Conservation (phyloP, 495 filamentous ascomycete genomes). For the Hypoxylon rickii region DNA sequence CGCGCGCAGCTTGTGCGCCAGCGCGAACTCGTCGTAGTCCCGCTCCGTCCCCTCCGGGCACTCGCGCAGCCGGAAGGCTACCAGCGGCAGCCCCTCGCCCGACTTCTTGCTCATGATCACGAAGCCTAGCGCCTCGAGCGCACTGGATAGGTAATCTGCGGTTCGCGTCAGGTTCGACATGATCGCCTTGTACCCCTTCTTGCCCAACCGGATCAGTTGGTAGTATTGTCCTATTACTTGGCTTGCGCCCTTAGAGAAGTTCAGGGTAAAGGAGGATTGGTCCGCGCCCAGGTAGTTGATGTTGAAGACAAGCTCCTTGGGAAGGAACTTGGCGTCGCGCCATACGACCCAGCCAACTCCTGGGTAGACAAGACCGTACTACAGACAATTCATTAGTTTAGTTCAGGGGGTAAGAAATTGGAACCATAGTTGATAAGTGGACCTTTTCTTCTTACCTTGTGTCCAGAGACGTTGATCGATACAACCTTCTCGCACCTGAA, state of each 20-base stretch:
- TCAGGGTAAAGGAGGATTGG: constrained; percentile 95
- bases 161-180: constrained; percentile 86
- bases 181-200: constrained; percentile 82
- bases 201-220: constrained; percentile 89
- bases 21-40: constrained; percentile 79
- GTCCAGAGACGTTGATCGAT: constrained; percentile 89
- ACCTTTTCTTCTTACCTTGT: constrained; percentile 68
- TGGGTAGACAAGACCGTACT: constrained; percentile 75
- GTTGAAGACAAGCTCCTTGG: constrained; percentile 92
- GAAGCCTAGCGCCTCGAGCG: constrained; percentile 75
- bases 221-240: constrained; percentile 97
- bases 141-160: constrained; percentile 74
- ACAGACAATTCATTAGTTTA: constrained; percentile 10
- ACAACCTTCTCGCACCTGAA: constrained; percentile 85
- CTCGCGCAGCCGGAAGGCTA: constrained; percentile 76
- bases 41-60: constrained; percentile 50
- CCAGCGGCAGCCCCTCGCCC: constrained; percentile 79
- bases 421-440: background rate
- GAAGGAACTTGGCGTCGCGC: constrained; percentile 80
- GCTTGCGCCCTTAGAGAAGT: constrained; percentile 90
- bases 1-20: constrained; percentile 80
- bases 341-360: constrained; percentile 93
- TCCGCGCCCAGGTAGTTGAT: constrained; percentile 96
- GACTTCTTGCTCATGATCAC: constrained; percentile 78
- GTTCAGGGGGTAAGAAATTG: background rate